phyloP scores from a whole-genome alignment of 2,329 filamentous ascomycete species.

The Coniosporium tulheliwenetii region DNA sequence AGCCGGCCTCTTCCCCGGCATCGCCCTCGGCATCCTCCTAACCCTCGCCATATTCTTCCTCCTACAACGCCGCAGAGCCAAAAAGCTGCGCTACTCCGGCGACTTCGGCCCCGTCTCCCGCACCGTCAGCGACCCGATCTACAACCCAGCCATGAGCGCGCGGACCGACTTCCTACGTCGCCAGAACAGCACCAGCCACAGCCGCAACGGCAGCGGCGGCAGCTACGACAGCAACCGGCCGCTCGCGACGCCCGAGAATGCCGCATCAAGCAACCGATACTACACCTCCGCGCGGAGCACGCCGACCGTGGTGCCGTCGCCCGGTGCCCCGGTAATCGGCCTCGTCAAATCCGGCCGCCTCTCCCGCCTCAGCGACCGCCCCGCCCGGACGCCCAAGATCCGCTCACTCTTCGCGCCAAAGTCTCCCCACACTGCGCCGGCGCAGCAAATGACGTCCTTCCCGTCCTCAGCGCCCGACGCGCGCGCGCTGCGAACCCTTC shows the following conservation, averaged over 20 bases:
- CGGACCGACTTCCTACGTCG: conserved; percentile 14
- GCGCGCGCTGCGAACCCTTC: not conserved
- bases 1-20: conserved; percentile 17
- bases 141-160: conserved; percentile 9
- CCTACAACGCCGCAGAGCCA: conserved; percentile 7
- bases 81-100: conserved; percentile 8
- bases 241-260: not conserved
- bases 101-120: conserved; percentile 9
- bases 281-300: conserved; percentile 1
- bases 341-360: no score
- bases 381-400: conserved; percentile 9
- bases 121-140: conserved; percentile 17
- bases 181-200: not conserved
- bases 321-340: not conserved
- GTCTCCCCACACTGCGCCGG: conserved; percentile 12
- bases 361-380: no score
- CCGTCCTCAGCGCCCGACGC: conserved; percentile 5
- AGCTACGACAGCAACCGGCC: not conserved
- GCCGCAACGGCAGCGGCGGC: not conserved
- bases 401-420: conserved; percentile 10
- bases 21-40: conserved; percentile 13
- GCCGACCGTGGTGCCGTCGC: not conserved
- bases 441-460: conserved; percentile 3
- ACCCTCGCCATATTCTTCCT: conserved; percentile 10
- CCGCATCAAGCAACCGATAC: conserved; percentile 1